Base-by-base conservation (phyloP, 2,329 filamentous ascomycete genomes). In the Calonectria hongkongensis region DNA sequence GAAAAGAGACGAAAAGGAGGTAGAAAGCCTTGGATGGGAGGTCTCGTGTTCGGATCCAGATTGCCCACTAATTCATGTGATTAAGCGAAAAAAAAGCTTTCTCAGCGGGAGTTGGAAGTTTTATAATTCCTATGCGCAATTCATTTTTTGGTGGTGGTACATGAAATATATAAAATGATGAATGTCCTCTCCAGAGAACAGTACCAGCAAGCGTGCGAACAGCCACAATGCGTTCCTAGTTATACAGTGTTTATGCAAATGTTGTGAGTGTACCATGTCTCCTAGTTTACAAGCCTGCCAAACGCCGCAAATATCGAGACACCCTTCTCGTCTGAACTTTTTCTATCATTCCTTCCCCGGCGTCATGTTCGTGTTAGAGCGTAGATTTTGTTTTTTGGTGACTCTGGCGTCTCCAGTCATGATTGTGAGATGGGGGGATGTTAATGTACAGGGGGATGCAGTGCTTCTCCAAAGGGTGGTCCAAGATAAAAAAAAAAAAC, bases 291-390 rank as follows among this genome's bases (percentile, higher is more conserved):
- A 72, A 47, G 47, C 28, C 56, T 64, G 36, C 62, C 50, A 66
- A 69, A 72, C 70, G 70, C 70, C 70, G 18, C 66, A 51, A 63
- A 65, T 28, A 30, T 64, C 28, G 64, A 68, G 54, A 36, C 68
- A 33, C 51, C 41, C 47, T 9, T 28, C 21, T 27, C 8, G 8
- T 21, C 8, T 33, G n/a, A 16, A 39, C 27, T 39, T 25, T 30
- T 30, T 36, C 48, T 21, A 18, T 36, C 39, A 33, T 16, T 25
- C 21, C 48, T 64, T 36, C 41, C 67, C 27, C 47, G 15, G 13
- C 48, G 39, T 60, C 48, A 60, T 41, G 43, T 25, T 60, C 54
- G 9, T 45, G 12, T 68, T 13, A 16, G 21, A 45, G 28, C 33
- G 18, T 60, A 50, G n/a, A 41, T 15, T 48, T 68, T 33, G 21